These are phyloP conservation scores for Fagus crenata DNA, from an alignment of 306 rosid species.

Conservation along the genomic window DNA sequence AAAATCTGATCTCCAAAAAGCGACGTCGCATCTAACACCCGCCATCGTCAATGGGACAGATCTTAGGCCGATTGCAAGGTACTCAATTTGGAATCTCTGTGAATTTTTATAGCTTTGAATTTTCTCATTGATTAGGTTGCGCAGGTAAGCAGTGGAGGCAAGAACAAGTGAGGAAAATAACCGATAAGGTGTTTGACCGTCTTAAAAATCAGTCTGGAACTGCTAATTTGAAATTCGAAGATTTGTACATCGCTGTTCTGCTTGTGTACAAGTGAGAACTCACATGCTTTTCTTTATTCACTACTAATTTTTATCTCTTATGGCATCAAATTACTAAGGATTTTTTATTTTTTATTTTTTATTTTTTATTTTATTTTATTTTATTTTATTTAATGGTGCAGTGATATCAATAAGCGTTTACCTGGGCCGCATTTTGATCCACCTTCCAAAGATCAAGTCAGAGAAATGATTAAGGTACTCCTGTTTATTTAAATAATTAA, in stretches of 20 bases:
- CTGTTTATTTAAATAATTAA: constrained; percentile 18
- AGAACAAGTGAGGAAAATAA: constrained; percentile 57
- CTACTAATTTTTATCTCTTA: neutral
- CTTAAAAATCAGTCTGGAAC: constrained; percentile 31
- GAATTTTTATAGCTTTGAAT: no score
- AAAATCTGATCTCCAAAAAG: neutral
- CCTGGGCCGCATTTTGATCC: constrained; percentile 90
- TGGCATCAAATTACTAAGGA: neutral
- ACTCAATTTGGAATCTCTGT: neutral
- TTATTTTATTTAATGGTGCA: constrained; percentile 34
- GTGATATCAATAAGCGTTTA: constrained; percentile 78
- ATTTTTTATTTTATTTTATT: no score
- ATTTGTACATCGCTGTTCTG: constrained; percentile 77
- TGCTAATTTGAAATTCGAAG: constrained; percentile 60
- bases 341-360: neutral
- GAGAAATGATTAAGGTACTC: constrained; percentile 58
- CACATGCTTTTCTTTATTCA: constrained; percentile 2
- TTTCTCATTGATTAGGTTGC: neutral
- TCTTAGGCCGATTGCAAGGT: constrained; percentile 57
- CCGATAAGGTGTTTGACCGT: constrained; percentile 52
- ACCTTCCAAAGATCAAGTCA: constrained; percentile 60
- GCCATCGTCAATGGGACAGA: constrained; percentile 50
- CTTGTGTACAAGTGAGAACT: constrained; percentile 80
- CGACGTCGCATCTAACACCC: neutral
- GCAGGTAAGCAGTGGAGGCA: constrained; percentile 77